Evolutionary conservation across 2,329 filamentous ascomycete species (phyloP).

Genomic region (Stemphylium beticola): DNA sequence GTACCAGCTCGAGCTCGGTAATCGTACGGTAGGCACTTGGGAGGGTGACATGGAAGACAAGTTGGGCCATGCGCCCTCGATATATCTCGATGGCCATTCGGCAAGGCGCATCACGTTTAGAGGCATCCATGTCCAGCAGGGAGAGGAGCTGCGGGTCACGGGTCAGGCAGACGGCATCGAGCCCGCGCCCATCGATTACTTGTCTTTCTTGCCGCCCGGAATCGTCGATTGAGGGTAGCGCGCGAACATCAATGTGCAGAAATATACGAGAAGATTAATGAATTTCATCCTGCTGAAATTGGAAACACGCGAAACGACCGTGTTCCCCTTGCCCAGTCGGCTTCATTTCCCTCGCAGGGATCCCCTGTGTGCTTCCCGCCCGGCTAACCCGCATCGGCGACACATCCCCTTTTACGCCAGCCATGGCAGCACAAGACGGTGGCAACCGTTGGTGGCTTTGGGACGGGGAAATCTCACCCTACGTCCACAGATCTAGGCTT

Average conservation of each 20-base stretch:
- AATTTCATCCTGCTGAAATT: slow-evolving; percentile 2
- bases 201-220: slow-evolving; percentile 65
- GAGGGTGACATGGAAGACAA: slow-evolving; percentile 64
- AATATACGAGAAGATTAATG: background rate
- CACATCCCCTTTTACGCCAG: slow-evolving; percentile 12
- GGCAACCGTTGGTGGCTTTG: slow-evolving; percentile 20
- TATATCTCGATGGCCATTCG: slow-evolving; percentile 69
- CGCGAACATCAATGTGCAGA: background rate
- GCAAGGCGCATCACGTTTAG: slow-evolving; percentile 67
- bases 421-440: slow-evolving; percentile 11
- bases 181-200: slow-evolving; percentile 70
- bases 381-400: slow-evolving; percentile 5
- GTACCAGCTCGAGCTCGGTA: slow-evolving; percentile 63
- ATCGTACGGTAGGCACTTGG: slow-evolving; percentile 63
- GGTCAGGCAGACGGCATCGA: slow-evolving; percentile 66
- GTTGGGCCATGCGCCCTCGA: slow-evolving; percentile 64
- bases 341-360: slow-evolving; percentile 19
- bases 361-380: slow-evolving; percentile 8
- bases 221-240: slow-evolving; percentile 59
- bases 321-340: slow-evolving; percentile 4
- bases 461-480: slow-evolving; percentile 13
- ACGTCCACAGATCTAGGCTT: background rate
- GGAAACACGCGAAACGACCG: background rate
- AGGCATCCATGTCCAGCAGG: slow-evolving; percentile 57
- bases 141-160: slow-evolving; percentile 62